Base-by-base conservation (phyloP, 495 filamentous ascomycete genomes). In the Aspergillus sclerotioniger region DNA sequence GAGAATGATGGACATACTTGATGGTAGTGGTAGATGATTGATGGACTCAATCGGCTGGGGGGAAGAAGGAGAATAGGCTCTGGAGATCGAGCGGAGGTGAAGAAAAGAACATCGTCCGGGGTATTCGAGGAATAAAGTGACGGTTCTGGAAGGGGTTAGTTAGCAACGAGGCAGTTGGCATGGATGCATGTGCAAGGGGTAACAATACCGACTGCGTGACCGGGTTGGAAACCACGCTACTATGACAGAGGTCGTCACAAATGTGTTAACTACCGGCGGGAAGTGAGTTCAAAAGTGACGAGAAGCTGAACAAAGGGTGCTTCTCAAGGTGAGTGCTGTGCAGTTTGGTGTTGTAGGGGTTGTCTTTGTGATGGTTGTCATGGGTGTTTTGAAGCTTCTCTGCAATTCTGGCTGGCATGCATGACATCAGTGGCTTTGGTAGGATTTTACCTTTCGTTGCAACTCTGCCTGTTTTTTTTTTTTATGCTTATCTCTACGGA, bases 361-460 rank as follows among this genome's bases (percentile, higher is more conserved):
- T 25, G 15, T 15, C 10, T n/a, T n/a, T 12, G 12, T 15, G 3
- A 12, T 39, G 12, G 13, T 41, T 41, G 37, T 41, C n/a, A 2
- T 3, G 13, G 37, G 13, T n/a, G 37, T 6, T 15, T 13, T 41
- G 37, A 41, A 41, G 37, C 37, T 41, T 41, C n/a, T 41, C n/a
- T 39, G 4, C 5, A 3, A 41, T 41, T 9, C 2, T 41, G 25
- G 25, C n/a, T 15, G 37, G 37, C 37, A 41, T 12, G 13, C 37
- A 41, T 41, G 37, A 41, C 37, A 41, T 41, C 37, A 41, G 37
- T 41, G 37, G 37, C 37, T 41, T n/a, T n/a, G n/a, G n/a, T 41
- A 15, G 37, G n/a, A 41, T 41, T 41, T n/a, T 6, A 15, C 37
- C 37, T n/a, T 6, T 13, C 13, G 37, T 41, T 41, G n/a, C 37